phyloP scores from a whole-genome alignment of 257 asterid species.

The Solanum piurae region DNA sequence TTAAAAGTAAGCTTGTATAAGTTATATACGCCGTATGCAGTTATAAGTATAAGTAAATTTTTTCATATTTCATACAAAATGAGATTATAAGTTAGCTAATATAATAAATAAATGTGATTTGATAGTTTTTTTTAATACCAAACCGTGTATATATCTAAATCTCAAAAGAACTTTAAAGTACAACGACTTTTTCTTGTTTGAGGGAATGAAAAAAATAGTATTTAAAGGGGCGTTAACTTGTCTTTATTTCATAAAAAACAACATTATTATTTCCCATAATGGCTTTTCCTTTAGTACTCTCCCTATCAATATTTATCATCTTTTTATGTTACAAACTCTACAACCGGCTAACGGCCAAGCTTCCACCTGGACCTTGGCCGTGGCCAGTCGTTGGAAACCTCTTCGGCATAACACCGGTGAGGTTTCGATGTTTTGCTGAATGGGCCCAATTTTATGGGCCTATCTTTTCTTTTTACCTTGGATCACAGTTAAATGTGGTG shows the following conservation, averaged over 20 bases:
- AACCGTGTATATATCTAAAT: background rate
- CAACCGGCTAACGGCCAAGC: slow-evolving; percentile 27
- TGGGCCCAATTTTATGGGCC: slow-evolving; percentile 25
- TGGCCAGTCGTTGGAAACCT: slow-evolving; percentile 25
- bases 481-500: slow-evolving; percentile 22
- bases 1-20: background rate
- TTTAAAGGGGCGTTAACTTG: background rate
- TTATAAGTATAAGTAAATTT: background rate
- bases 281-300: slow-evolving; percentile 14
- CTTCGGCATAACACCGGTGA: slow-evolving; percentile 8
- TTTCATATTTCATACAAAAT: background rate
- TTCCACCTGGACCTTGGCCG: slow-evolving; percentile 26
- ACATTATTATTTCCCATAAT: background rate
- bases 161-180: background rate
- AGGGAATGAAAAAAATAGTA: background rate
- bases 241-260: background rate
- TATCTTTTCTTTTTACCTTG: slow-evolving; percentile 19
- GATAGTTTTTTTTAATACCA: background rate
- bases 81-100: background rate
- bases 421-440: slow-evolving; percentile 17
- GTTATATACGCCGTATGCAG: background rate
- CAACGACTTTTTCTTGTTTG: background rate
- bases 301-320: slow-evolving; percentile 13
- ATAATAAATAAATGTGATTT: background rate
- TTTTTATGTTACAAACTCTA: slow-evolving; percentile 31